These are phyloP conservation scores for Tricholoma terreum DNA, from an alignment of 768 basidiomycete genomes.

Conservation along the genomic window DNA sequence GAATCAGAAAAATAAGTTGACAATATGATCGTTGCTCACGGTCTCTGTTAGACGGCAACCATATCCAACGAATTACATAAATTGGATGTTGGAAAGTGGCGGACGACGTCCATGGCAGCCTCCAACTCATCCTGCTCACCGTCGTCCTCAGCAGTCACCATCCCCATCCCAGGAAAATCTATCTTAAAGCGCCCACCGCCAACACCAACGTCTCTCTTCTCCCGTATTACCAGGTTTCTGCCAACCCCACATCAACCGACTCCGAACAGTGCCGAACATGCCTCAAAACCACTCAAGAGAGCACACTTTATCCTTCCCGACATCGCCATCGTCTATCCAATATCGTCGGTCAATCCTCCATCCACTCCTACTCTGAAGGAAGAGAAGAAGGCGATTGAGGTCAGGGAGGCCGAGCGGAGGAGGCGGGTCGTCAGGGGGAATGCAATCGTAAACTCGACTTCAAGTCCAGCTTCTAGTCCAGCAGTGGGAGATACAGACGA, in stretches of 20 bases:
- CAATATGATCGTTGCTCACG: too few species aligned
- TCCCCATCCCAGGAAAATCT: constrained; percentile 75
- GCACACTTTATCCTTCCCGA: constrained; percentile 91
- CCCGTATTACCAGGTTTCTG: constrained; percentile 70
- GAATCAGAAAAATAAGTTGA: too few species aligned
- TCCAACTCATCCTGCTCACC: constrained; percentile 57
- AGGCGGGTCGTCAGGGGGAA: constrained; percentile 61
- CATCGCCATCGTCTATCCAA: constrained; percentile 87
- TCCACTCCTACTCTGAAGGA: constrained; percentile 75
- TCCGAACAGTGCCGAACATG: constrained; percentile 31
- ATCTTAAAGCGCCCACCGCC: constrained; percentile 79
- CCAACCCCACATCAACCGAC: constrained; percentile 47
- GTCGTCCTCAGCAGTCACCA: constrained; percentile 78
- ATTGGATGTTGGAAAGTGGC: neutral
- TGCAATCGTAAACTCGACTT: constrained; percentile 19
- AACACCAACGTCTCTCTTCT: constrained; percentile 64
- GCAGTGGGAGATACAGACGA: constrained; percentile 42
- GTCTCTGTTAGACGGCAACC: neutral
- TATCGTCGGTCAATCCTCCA: constrained; percentile 81
- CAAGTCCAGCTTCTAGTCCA: constrained; percentile 14
- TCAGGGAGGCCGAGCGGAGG: constrained; percentile 67
- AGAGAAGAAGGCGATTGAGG: constrained; percentile 79
- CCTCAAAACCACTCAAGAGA: constrained; percentile 67
- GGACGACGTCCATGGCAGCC: constrained; percentile 17
- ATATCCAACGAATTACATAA: neutral